Percentiles rank a stretch among this genome's conserved stretches.
Evolutionary conservation across 1,284 basidiomycete genomes (phyloP).

Genomic region (Sporisorium sorghi): DNA sequence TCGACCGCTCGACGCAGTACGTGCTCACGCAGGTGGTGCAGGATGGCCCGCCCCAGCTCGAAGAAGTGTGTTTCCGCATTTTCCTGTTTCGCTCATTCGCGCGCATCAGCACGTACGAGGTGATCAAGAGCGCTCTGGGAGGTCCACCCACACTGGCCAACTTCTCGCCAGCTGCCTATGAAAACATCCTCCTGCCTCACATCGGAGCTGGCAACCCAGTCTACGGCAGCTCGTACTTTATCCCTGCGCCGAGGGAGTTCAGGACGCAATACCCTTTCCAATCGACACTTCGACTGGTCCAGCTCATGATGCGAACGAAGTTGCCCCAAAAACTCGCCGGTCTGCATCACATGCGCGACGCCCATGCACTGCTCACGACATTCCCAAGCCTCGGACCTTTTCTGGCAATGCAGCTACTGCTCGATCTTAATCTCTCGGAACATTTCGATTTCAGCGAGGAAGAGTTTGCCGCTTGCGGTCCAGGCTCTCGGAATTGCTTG

Average conservation of each 20-base stretch:
- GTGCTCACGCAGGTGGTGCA: slow-evolving; percentile 76
- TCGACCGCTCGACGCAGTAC: slow-evolving; percentile 76
- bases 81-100: slow-evolving; percentile 76
- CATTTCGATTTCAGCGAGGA: slow-evolving; percentile 74
- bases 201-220: slow-evolving; percentile 70
- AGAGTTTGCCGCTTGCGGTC: slow-evolving; percentile 76
- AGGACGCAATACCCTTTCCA: slow-evolving; percentile 71
- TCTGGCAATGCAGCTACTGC: slow-evolving; percentile 71
- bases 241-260: slow-evolving; percentile 74
- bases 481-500: slow-evolving; percentile 75
- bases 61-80: slow-evolving; percentile 76
- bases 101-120: slow-evolving; percentile 75
- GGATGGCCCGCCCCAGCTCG: slow-evolving; percentile 74
- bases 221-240: slow-evolving; percentile 77
- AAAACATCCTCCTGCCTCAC: slow-evolving; percentile 71
- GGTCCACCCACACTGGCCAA: slow-evolving; percentile 73
- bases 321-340: slow-evolving; percentile 71
- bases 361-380: slow-evolving; percentile 74
- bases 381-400: slow-evolving; percentile 77
- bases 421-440: slow-evolving; percentile 72
- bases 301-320: slow-evolving; percentile 73
- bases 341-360: slow-evolving; percentile 73
- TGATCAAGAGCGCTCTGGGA: slow-evolving; percentile 72
- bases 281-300: slow-evolving; percentile 75
- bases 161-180: slow-evolving; percentile 73